Percentiles rank a stretch among this genome's conserved stretches.
Conservation (phyloP, 495 filamentous ascomycete genomes). For the Tetracladium setigerum region DNA sequence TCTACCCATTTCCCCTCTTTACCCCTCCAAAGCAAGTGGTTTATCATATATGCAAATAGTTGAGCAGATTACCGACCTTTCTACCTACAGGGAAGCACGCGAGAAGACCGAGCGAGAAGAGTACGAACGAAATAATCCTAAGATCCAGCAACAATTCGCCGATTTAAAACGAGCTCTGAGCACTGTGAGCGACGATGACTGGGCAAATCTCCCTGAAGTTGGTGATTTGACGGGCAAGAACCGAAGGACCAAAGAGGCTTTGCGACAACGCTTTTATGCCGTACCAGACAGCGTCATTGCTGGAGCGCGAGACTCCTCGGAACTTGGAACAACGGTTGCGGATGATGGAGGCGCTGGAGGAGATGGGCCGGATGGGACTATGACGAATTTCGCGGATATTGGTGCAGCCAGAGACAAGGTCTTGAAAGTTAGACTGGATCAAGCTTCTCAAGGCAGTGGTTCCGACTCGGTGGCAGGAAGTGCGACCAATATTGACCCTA, state of each 20-base stretch:
- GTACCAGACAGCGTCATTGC: slow-evolving; percentile 96
- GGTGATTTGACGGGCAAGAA: slow-evolving; percentile 95
- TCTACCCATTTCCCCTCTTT: slow-evolving; percentile 27
- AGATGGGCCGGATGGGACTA: slow-evolving; percentile 67
- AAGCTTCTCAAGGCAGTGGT: slow-evolving; percentile 66
- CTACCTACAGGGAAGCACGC: slow-evolving; percentile 82
- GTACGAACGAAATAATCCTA: slow-evolving; percentile 94
- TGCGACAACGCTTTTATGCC: slow-evolving; percentile 84
- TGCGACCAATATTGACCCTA: slow-evolving; percentile 87
- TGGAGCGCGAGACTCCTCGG: slow-evolving; percentile 66
- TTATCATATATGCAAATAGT: slow-evolving; percentile 55
- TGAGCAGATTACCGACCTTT: slow-evolving; percentile 84
- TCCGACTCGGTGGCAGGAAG: slow-evolving; percentile 69
- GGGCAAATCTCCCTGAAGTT: slow-evolving; percentile 91
- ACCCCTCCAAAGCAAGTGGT: slow-evolving; percentile 45
- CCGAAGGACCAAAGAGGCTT: slow-evolving; percentile 71
- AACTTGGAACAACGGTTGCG: slow-evolving; percentile 77
- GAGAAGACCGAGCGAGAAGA: slow-evolving; percentile 86
- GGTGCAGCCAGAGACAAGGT: slow-evolving; percentile 93
- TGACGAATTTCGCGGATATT: slow-evolving; percentile 98
- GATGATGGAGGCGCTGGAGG: slow-evolving; percentile 59
- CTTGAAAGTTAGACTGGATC: slow-evolving; percentile 81
- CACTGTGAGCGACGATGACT: slow-evolving; percentile 88
- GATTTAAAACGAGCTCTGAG: slow-evolving; percentile 87
- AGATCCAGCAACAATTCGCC: slow-evolving; percentile 97